A percentile compares a stretch with the other conserved stretches of the same genome.
Conservation (phyloP, 2,329 filamentous ascomycete genomes). For the Aspergillus sojae region DNA sequence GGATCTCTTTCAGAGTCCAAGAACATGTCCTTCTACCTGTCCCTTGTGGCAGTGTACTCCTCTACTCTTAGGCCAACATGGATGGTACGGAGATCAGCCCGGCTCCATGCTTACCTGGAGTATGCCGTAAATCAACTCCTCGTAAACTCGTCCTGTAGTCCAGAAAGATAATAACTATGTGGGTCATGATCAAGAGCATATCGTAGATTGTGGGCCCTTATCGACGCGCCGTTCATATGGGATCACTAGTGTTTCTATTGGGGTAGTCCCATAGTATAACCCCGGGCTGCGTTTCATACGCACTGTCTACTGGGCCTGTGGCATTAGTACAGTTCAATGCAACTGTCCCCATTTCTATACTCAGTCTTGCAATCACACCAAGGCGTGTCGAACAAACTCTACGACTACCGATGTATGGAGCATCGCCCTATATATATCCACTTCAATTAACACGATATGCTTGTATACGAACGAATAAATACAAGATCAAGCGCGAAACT, state of each 20-base stretch:
- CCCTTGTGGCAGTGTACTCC: slow-evolving; percentile 3
- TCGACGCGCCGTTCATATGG: neutral
- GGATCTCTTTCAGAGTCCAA: neutral
- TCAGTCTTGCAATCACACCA: neutral
- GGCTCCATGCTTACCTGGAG: neutral
- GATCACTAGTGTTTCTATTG: neutral
- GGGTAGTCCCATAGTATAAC: neutral
- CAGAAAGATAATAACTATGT: neutral
- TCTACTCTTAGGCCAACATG: neutral
- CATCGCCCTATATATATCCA: neutral
- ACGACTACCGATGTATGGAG: neutral
- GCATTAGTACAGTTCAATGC: neutral
- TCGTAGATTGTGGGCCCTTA: neutral
- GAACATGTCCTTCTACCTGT: neutral
- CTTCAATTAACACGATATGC: neutral
- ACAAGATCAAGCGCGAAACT: neutral
- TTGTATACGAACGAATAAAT: neutral
- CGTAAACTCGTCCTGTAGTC: neutral
- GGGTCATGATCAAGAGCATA: neutral
- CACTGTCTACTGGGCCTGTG: neutral
- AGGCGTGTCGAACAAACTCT: neutral
- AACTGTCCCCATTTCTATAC: neutral
- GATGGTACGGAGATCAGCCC: neutral
- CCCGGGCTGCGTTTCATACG: neutral
- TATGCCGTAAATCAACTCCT: neutral